Conservation (phyloP, 2,329 filamentous ascomycete genomes). For the Mycosphaerelloides madeirae region DNA sequence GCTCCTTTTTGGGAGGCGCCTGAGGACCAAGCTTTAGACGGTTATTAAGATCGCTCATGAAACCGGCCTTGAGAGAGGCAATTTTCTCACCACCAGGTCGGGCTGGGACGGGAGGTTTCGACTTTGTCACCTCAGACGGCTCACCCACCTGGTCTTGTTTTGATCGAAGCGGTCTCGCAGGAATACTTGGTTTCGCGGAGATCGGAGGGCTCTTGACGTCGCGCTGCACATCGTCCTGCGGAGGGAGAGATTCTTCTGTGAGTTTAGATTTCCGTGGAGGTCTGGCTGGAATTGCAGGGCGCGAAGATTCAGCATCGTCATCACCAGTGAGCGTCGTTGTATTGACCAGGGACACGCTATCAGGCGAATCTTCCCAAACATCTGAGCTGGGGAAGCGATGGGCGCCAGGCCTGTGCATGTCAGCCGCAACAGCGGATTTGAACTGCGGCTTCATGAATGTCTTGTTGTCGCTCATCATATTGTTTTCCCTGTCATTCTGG, state of each 20-base stretch:
- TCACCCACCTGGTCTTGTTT: conserved; percentile 13
- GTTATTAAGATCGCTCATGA: conserved; percentile 89
- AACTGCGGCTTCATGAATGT: conserved; percentile 56
- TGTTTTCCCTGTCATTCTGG: conserved; percentile 15
- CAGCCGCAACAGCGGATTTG: conserved; percentile 50
- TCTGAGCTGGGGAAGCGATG: conserved; percentile 84
- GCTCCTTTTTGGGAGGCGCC: conserved; percentile 64
- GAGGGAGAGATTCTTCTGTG: conserved; percentile 26
- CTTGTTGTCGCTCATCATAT: conserved; percentile 41
- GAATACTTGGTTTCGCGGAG: conserved; percentile 61
- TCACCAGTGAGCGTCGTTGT: conserved; percentile 63
- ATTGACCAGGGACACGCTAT: conserved; percentile 62
- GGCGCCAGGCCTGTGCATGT: conserved; percentile 51
- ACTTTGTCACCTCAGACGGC: conserved; percentile 42
- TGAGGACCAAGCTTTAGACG: conserved; percentile 83
- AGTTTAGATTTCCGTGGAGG: conserved; percentile 29
- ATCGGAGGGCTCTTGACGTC: conserved; percentile 48
- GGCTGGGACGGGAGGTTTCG: conserved; percentile 78
- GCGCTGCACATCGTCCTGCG: not conserved
- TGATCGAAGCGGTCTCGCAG: conserved; percentile 54
- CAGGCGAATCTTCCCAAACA: conserved; percentile 90
- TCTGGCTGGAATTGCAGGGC: conserved; percentile 24
- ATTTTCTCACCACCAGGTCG: conserved; percentile 81
- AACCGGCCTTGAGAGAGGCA: conserved; percentile 81
- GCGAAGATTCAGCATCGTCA: not conserved